Percentiles rank a stretch among this genome's conserved stretches.
These are phyloP conservation scores for Olyra latifolia DNA, from an alignment of 176 grass and related monocot genomes.

Conservation along the genomic window DNA sequence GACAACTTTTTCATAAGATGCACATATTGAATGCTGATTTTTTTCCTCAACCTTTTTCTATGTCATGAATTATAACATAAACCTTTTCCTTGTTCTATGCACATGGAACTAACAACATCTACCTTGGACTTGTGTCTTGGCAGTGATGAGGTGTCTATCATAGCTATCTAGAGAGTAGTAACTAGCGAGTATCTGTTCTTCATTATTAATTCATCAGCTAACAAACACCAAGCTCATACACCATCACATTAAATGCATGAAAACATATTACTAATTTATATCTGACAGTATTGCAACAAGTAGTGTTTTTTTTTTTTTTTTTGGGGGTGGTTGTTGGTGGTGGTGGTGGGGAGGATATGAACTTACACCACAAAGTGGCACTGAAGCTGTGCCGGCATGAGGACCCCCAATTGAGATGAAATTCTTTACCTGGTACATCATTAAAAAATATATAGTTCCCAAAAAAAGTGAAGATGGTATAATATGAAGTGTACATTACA, in stretches of 20 bases:
- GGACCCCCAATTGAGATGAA: conserved; percentile 92
- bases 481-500: neutral
- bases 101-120: conserved; percentile 19
- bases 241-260: neutral
- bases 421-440: conserved; percentile 79
- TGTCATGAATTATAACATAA: neutral
- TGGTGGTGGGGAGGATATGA: no score
- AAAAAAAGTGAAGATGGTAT: neutral
- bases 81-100: neutral
- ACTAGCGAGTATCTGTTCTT: neutral
- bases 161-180: neutral
- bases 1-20: conserved; percentile 3
- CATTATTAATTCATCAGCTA: neutral
- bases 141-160: neutral
- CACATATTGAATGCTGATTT: neutral
- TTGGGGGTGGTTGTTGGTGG: no score
- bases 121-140: conserved; percentile 17
- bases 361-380: conserved; percentile 92
- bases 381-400: conserved; percentile 97
- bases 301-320: no score
- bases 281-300: neutral
- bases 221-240: neutral
- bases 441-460: neutral
- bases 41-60: neutral
- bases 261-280: neutral